A percentile compares a stretch with the other conserved stretches of the same genome.
These are phyloP conservation scores for Maudiozyma bulderi DNA, from an alignment of 805 yeast genomes.

Conservation along the genomic window DNA sequence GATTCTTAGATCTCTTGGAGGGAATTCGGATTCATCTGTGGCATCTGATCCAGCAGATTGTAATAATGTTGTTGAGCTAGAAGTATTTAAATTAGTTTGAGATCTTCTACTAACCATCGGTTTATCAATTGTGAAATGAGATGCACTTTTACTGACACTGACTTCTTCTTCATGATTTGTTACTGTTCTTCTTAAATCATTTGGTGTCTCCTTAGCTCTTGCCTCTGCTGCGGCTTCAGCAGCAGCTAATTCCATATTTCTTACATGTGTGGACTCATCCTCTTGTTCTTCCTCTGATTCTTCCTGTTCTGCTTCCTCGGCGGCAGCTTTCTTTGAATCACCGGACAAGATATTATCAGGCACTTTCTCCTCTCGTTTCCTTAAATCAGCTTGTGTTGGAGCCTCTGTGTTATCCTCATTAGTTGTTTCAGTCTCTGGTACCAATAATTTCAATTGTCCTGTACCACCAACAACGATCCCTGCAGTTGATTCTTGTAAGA, in stretches of 20 bases:
- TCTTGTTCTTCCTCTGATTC: constrained; percentile 17
- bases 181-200: constrained; percentile 20
- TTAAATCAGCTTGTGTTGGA: constrained; percentile 2
- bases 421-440: constrained; percentile 5
- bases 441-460: constrained; percentile 46
- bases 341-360: constrained; percentile 13
- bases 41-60: constrained; percentile 1
- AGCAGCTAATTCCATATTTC: constrained; percentile 26
- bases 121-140: constrained; percentile 34
- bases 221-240: constrained; percentile 33
- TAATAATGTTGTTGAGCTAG: constrained; percentile 12
- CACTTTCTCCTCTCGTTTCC: constrained; percentile 10
- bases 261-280: constrained; percentile 23
- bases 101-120: constrained; percentile 35
- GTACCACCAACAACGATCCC: constrained; percentile 77
- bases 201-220: constrained; percentile 28
- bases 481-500: constrained; percentile 39
- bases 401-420: constrained; percentile 4
- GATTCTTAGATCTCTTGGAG: constrained; percentile 25
- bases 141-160: constrained; percentile 25
- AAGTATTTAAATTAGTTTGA: constrained; percentile 11
- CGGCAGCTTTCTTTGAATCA: constrained; percentile 13
- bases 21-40: constrained; percentile 16
- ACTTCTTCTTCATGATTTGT: constrained; percentile 34
- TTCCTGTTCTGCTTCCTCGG: constrained; percentile 31